Evolutionary conservation across 1,284 basidiomycete species (phyloP).

Genomic region (Polyporus tsugae): DNA sequence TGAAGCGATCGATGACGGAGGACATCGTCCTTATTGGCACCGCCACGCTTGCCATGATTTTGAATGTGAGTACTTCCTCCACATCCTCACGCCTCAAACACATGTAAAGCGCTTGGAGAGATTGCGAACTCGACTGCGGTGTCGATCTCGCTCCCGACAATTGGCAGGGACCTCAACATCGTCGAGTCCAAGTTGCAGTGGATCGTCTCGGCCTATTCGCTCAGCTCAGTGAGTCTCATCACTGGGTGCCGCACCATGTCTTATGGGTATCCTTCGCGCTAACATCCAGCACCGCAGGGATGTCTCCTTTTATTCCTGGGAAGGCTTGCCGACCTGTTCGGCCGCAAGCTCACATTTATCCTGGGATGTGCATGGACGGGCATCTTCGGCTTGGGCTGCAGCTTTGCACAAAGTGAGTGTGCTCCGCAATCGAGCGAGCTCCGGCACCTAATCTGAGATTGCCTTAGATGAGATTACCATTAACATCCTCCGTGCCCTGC

Average conservation of each 20-base stretch:
- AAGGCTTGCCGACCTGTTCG: constrained; percentile 66
- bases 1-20: constrained; percentile 21
- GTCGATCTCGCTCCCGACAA: constrained; percentile 61
- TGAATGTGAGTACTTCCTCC: constrained; percentile 39
- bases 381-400: constrained; percentile 50
- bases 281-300: constrained; percentile 45
- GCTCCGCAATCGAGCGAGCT: too few relatives aligned
- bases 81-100: not conserved
- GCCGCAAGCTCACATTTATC: constrained; percentile 61
- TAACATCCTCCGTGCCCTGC: constrained; percentile 70
- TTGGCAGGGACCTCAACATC: constrained; percentile 56
- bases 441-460: not conserved
- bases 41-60: constrained; percentile 44
- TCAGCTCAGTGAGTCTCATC: constrained; percentile 48
- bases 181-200: constrained; percentile 59
- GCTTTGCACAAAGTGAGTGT: constrained; percentile 53
- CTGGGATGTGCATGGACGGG: constrained; percentile 50
- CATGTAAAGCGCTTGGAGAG: constrained; percentile 29
- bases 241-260: not conserved
- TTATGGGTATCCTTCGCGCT: not conserved
- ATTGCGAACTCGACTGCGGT: constrained; percentile 44
- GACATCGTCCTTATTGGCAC: constrained; percentile 39
- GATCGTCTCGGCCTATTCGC: constrained; percentile 63
- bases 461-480: constrained; percentile 59
- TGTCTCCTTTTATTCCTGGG: constrained; percentile 68